phyloP scores from a whole-genome alignment of 1,284 basidiomycete genomes.

The Amylostereum chailletii region DNA sequence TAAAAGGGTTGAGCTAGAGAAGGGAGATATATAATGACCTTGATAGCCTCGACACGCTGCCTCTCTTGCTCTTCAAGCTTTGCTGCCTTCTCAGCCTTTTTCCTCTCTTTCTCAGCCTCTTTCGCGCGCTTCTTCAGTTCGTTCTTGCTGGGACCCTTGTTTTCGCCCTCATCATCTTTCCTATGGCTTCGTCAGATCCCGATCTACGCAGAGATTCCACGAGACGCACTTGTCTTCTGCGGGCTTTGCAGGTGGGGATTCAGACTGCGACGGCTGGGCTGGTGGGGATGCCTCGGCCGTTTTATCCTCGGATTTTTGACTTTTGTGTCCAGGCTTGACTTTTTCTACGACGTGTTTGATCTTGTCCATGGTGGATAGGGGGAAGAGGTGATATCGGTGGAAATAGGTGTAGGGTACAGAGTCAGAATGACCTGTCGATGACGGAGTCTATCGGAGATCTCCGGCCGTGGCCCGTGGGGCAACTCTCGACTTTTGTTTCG shows the following conservation, averaged over 20 bases:
- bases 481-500: no score
- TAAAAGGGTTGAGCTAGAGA: slow-evolving; percentile 1
- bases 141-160: slow-evolving; percentile 63
- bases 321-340: background rate
- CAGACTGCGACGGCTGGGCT: background rate
- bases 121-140: slow-evolving; percentile 93
- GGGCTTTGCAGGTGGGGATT: background rate
- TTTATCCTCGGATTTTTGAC: background rate
- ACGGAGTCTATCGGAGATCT: no score
- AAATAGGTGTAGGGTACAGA: no score
- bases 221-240: background rate
- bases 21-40: slow-evolving; percentile 33
- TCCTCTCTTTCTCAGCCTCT: slow-evolving; percentile 88
- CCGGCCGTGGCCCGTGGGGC: no score
- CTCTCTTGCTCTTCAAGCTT: slow-evolving; percentile 73
- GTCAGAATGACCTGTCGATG: no score
- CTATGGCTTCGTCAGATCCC: slow-evolving; percentile 2
- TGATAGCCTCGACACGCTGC: slow-evolving; percentile 66
- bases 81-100: slow-evolving; percentile 78
- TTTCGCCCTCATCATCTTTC: slow-evolving; percentile 28
- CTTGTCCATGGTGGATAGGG: background rate
- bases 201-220: no score
- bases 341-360: background rate
- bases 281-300: background rate
- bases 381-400: background rate